Evolutionary conservation across 2,329 filamentous ascomycete genomes (phyloP), one percentile per base, ranked within the genome.

Genomic region (Oidium heveae): DNA sequence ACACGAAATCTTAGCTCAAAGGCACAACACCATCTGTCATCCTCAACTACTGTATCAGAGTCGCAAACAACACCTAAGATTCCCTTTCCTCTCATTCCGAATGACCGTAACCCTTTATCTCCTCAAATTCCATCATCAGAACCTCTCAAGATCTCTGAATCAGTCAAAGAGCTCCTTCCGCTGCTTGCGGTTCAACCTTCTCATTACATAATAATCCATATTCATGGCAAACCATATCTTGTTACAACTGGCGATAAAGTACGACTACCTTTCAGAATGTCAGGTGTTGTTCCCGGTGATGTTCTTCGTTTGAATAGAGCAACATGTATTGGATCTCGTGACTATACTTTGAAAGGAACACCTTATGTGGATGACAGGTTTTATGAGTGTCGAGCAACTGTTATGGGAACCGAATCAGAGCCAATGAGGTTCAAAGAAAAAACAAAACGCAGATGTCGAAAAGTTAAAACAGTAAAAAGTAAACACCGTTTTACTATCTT

Each of bases 401-500:
- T 98, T 28, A 74, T 91, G 58, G 89, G 87, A 6, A 77, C 83
- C 7, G 91, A 96, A 70, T 76, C 78, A 56, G 84, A 88, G 70
- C 84, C 85, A 36, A 67, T 89, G 70, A 72, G 84, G 56, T 71
- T 80, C 61, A 85, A 85, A 71, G 73, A 84, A 69, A 89, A 89
- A 76, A 89, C 76, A 62, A 88, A 87, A 76, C 70, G 79, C 72
- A 84, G 78, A 63, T 82, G 82, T 67, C 72, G 85, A 64, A 74
- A 82, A 65, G 74, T 77, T 52, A 86, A 80, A 72, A 78, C 75
- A 56, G 82, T 91, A 10, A 82, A 75, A 71, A 95, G 86, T 72
- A 95, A 98, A 75, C 86, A 94, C 66, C 75, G 77, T 63, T 94
- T 84, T 68, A 98, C 91, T 2, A 77, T 94, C 22, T 65, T 98